Conservation (phyloP, 176 grass and related monocot species). For the Luzula sylvatica region DNA sequence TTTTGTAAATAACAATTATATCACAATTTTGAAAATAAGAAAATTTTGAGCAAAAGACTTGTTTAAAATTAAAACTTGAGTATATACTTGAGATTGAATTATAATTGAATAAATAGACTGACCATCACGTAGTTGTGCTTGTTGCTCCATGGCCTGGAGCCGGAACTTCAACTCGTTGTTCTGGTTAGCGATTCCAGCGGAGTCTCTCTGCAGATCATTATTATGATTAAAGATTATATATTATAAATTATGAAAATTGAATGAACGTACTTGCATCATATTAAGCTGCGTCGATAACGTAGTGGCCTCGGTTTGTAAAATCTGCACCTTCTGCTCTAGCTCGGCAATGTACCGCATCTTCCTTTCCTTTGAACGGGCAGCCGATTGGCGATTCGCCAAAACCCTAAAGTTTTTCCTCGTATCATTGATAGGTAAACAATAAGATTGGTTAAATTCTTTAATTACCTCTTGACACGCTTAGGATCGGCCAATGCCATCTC, state of each 20-base stretch:
- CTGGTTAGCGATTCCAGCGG: slow-evolving; percentile 43
- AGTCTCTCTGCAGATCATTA: slow-evolving; percentile 44
- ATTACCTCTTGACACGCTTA: slow-evolving; percentile 83
- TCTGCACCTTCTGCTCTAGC: slow-evolving; percentile 91
- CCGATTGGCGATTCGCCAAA: slow-evolving; percentile 88
- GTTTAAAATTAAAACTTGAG: too few relatives aligned
- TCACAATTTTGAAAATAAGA: background rate
- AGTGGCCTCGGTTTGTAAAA: slow-evolving; percentile 75
- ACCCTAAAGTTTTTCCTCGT: slow-evolving; percentile 33
- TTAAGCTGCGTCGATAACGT: slow-evolving; percentile 81
- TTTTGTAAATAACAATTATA: too few relatives aligned
- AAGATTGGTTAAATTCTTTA: too few relatives aligned
- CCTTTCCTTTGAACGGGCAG: slow-evolving; percentile 90
- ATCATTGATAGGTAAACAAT: background rate
- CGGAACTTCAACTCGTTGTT: slow-evolving; percentile 94
- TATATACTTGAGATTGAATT: background rate
- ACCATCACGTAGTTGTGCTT: slow-evolving; percentile 88
- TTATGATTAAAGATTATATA: too few relatives aligned
- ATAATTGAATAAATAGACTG: too few relatives aligned
- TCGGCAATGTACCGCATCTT: slow-evolving; percentile 83
- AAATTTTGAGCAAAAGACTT: background rate
- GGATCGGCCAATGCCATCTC: slow-evolving; percentile 97
- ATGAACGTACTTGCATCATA: slow-evolving; percentile 47
- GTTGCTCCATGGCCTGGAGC: slow-evolving; percentile 94
- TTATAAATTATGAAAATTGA: background rate